phyloP scores from a whole-genome alignment of 768 basidiomycete genomes.

The Tulasnella sp. region DNA sequence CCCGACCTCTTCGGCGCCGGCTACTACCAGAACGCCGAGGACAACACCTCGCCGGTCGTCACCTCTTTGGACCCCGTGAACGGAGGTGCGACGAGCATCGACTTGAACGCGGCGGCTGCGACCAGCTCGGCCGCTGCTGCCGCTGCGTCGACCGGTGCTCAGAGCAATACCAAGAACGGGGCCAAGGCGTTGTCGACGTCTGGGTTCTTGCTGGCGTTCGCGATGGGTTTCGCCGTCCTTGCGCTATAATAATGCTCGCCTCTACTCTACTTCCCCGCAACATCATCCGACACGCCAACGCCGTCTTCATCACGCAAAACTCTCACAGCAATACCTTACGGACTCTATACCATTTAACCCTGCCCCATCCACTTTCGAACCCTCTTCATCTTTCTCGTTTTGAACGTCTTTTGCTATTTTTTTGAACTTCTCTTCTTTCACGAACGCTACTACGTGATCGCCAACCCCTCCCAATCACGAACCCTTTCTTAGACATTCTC shows the following conservation, averaged over 20 bases:
- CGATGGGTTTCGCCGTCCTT: neutral
- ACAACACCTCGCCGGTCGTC: slow-evolving; percentile 11
- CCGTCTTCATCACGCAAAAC: neutral
- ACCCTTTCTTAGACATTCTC: no score
- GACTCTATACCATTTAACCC: neutral
- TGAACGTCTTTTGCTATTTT: no score
- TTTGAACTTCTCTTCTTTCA: no score
- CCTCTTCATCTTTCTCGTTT: neutral
- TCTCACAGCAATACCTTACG: neutral
- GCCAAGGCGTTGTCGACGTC: neutral
- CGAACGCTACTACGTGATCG: no score
- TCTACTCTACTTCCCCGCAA: no score
- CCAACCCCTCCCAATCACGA: no score
- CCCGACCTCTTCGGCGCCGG: slow-evolving; percentile 35
- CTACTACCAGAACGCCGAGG: slow-evolving; percentile 26
- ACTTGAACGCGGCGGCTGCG: neutral
- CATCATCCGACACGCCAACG: no score
- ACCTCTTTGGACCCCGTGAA: neutral
- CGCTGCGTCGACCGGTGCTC: neutral
- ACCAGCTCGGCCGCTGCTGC: neutral
- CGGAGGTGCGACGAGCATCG: neutral
- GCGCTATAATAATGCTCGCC: no score
- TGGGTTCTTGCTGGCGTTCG: neutral
- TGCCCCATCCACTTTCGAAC: neutral
- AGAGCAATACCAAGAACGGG: neutral